Evolutionary conservation across 2,329 filamentous ascomycete genomes (phyloP).

Genomic region (Colletotrichum filicis): DNA sequence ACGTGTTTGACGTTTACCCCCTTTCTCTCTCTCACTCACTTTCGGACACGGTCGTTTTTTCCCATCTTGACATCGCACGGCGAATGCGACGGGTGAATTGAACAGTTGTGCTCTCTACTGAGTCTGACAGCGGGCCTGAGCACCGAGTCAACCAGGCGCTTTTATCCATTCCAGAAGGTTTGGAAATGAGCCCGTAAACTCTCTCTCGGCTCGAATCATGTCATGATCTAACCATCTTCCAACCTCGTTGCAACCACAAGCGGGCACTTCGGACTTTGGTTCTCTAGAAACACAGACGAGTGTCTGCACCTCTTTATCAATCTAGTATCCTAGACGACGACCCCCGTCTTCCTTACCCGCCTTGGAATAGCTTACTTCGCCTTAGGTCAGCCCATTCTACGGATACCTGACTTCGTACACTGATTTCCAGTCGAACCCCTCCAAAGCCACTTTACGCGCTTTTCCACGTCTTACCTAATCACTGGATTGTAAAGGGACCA

Average conservation of each 20-base stretch:
- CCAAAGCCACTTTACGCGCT: neutral
- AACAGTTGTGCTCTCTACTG: neutral
- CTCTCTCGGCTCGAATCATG: slow-evolving; percentile 24
- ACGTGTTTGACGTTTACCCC: neutral
- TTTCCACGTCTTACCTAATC: slow-evolving; percentile 23
- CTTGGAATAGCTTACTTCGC: neutral
- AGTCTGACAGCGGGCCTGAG: slow-evolving; percentile 10
- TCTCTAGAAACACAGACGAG: neutral
- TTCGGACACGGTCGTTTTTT: neutral
- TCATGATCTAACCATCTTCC: slow-evolving; percentile 3
- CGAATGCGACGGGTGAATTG: neutral
- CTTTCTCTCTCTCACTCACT: neutral
- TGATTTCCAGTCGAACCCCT: neutral
- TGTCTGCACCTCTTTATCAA: neutral
- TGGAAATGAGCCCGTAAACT: slow-evolving; percentile 15
- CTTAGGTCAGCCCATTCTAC: neutral
- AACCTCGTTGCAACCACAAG: slow-evolving; percentile 1
- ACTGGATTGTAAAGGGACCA: slow-evolving; percentile 3
- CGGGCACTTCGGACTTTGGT: neutral
- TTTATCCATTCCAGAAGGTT: slow-evolving; percentile 18
- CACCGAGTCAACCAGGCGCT: slow-evolving; percentile 17
- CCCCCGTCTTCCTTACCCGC: neutral
- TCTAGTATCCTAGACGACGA: neutral
- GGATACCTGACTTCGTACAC: neutral
- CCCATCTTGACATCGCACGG: neutral